A percentile compares a stretch with the other conserved stretches of the same genome.
These are phyloP conservation scores for Neonectria faginata DNA, from an alignment of 2,329 filamentous ascomycete species.

Conservation along the genomic window DNA sequence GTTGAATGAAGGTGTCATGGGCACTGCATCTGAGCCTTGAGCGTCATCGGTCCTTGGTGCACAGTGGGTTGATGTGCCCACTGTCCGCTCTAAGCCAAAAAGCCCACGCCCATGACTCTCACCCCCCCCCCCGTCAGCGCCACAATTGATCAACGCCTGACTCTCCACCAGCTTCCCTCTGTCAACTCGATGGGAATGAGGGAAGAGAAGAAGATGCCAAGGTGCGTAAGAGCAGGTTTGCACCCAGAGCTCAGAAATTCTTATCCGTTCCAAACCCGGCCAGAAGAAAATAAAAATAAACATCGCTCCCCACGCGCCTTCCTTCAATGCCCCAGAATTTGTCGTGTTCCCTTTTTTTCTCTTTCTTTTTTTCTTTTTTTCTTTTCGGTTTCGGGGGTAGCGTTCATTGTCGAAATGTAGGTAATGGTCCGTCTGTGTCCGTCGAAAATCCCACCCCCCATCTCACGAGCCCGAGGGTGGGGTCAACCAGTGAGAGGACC, in stretches of 20 bases:
- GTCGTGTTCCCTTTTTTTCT: constrained; percentile 33
- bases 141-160: constrained; percentile 18
- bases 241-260: constrained; percentile 41
- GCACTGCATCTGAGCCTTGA: constrained; percentile 19
- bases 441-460: constrained; percentile 27
- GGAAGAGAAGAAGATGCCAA: constrained; percentile 18
- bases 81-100: constrained; percentile 16
- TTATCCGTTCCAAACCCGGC: constrained; percentile 34
- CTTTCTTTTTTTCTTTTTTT: constrained; percentile 25
- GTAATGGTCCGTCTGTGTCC: constrained; percentile 17
- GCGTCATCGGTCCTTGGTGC: constrained; percentile 24
- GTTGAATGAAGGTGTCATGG: constrained; percentile 26
- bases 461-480: constrained; percentile 25
- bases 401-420: constrained; percentile 34
- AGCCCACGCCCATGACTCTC: background rate
- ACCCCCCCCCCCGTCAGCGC: constrained; percentile 20
- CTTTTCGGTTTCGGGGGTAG: constrained; percentile 32
- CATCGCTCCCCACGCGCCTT: constrained; percentile 32
- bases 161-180: constrained; percentile 24
- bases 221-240: constrained; percentile 38
- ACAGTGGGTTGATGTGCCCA: constrained; percentile 23
- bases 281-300: constrained; percentile 19
- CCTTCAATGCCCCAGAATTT: constrained; percentile 31
- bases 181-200: constrained; percentile 9
- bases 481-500: constrained; percentile 32